phyloP scores from a whole-genome alignment of 176 grass and related monocot species.

The Stipa capillata region DNA sequence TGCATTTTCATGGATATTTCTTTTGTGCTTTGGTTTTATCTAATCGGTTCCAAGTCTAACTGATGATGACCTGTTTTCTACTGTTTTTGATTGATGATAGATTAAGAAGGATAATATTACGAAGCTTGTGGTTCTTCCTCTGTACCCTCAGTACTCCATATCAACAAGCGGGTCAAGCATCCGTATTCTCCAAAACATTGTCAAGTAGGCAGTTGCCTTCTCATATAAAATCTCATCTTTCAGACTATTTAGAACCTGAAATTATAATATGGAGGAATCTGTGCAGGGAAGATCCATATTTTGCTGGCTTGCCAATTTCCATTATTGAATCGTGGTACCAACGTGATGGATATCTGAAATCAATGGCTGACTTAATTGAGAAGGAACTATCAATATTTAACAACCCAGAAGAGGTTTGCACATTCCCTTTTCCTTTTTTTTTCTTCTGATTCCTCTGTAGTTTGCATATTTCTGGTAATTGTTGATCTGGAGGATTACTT shows the following conservation, averaged over 20 bases:
- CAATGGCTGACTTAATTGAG: constrained; percentile 88
- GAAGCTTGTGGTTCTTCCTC: constrained; percentile 77
- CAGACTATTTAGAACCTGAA: too few relatives aligned
- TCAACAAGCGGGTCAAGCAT: constrained; percentile 95
- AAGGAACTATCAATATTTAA: constrained; percentile 56
- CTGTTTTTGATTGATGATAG: constrained; percentile 23
- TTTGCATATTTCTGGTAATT: background rate
- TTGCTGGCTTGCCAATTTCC: constrained; percentile 78
- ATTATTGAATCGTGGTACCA: constrained; percentile 96
- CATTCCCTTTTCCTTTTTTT: background rate
- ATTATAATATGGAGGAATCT: background rate
- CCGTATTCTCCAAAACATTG: constrained; percentile 60
- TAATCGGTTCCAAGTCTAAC: background rate
- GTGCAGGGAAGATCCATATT: constrained; percentile 83
- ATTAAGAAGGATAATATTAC: constrained; percentile 86
- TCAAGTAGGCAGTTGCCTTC: constrained; percentile 33
- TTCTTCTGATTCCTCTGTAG: background rate
- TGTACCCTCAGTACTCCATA: constrained; percentile 93
- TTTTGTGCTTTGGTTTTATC: background rate
- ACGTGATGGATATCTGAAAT: constrained; percentile 87
- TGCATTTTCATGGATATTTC: background rate
- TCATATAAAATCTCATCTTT: background rate
- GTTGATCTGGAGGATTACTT: background rate
- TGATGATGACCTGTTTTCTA: constrained; percentile 1
- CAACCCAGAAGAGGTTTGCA: constrained; percentile 65